Conservation (phyloP, 768 basidiomycete species). For the Boletus bicolor region DNA sequence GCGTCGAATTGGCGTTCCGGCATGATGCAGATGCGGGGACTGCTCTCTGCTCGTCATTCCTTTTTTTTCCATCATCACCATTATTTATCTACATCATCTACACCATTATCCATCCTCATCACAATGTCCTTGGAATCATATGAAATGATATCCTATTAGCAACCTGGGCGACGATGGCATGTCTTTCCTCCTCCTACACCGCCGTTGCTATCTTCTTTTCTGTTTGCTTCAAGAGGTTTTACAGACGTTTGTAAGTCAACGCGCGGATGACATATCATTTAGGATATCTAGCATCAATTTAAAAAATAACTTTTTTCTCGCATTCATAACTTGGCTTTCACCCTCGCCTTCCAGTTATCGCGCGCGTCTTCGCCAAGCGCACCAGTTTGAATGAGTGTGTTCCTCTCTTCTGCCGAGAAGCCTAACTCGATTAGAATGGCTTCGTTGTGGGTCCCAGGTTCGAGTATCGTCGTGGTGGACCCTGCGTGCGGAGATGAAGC, state of each 20-base stretch:
- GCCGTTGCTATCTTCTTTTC: neutral
- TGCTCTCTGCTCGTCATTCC: neutral
- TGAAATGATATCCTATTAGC: slow-evolving; percentile 8
- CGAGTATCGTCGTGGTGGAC: slow-evolving; percentile 24
- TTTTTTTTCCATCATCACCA: neutral
- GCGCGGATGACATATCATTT: neutral
- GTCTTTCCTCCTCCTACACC: neutral
- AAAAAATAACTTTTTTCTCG: neutral
- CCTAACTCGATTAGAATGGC: slow-evolving; percentile 54
- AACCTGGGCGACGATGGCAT: slow-evolving; percentile 11
- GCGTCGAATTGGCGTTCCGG: slow-evolving; percentile 24
- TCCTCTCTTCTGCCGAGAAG: slow-evolving; percentile 38
- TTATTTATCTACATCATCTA: neutral
- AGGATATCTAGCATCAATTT: neutral
- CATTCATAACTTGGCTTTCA: slow-evolving; percentile 23
- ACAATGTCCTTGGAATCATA: neutral
- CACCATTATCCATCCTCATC: neutral
- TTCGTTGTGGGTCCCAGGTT: slow-evolving; percentile 52
- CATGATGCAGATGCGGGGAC: slow-evolving; percentile 7
- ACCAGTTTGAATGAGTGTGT: slow-evolving; percentile 42
- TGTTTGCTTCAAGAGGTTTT: neutral
- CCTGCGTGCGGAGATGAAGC: slow-evolving; percentile 12
- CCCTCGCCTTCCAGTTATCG: slow-evolving; percentile 14
- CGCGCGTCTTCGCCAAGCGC: slow-evolving; percentile 41
- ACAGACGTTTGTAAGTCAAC: slow-evolving; percentile 10